Evolutionary conservation across 2,329 filamentous ascomycete genomes (phyloP), one percentile per base, ranked within the genome.

Genomic region (Albophoma yamanashiensis): DNA sequence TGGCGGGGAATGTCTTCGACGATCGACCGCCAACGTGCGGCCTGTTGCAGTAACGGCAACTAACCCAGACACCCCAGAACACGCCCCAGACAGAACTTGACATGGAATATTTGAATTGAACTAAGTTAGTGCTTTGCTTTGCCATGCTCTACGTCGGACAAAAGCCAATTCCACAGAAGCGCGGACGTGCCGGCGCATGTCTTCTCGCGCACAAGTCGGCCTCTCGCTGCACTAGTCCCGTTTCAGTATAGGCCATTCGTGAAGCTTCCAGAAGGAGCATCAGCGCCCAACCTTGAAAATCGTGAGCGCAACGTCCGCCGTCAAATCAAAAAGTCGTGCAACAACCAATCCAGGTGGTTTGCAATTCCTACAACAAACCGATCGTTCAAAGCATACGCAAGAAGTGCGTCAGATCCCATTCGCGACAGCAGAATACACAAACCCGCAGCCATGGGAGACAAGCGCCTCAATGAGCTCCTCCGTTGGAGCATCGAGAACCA

Each of bases 381-480:
- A 4, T n/a, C 34, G 31, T 12, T 22, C 9, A 12, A 22, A 53
- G 12, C 15, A 2, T 12, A 36, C 8, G 22, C 31, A 17, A 36
- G 50, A 31, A 36, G 17, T 36, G 4, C 4, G 22, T n/a, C 2
- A 14, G 1, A 36, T 6, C 17, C 17, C 17, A 11, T 17, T 11
- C 15, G 31, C 31, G 4, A 57, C 34, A 34, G 36, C 45, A 31
- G 17, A 50, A 62, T 58, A 45, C 36, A 52, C 27, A 50, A 61
- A 38, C 1, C 20, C 50, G 50, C 50, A 22, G 79, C 79, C 83
- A 65, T 62, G 60, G 60, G 62, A 63, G 75, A 85, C 81, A 73
- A 79, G 61, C 74, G 81, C 65, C 81, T 93, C 71, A 92, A 90
- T 76, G 82, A 85, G 59, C 86, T 93, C 73, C 84, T 94, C 62